Base-by-base conservation (phyloP, 2,329 filamentous ascomycete genomes). In the Xylariaceae sp. region DNA sequence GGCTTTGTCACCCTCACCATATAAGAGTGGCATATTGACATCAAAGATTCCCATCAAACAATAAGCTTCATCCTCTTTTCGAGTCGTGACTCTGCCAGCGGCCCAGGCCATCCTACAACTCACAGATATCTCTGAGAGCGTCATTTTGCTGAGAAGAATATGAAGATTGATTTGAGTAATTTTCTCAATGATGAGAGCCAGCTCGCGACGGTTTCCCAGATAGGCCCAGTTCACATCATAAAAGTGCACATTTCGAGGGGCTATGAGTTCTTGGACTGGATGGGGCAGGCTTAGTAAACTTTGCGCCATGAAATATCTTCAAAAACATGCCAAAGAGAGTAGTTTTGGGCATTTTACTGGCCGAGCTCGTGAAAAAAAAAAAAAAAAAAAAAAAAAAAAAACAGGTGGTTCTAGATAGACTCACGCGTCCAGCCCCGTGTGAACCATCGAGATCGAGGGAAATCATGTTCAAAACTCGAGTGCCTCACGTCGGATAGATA, bases 1-100 rank as follows among this genome's bases (percentile, higher is more conserved):
- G 6, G 51, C 55, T 31, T 47, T 55, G 29, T 35, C 42, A 4
- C 52, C 52, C 30, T 55, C 56, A 1, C 52, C 56, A 12, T 58
- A 58, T 3, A 58, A 44, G 7, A 58, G 26, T 1, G 56, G 52
- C 56, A 58, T 58, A 27, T 55, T 42, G 3, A 58, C 42, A 30
- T 47, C 19, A 12, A 58, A 58, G 8, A 58, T 52, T 1, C 56
- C 56, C 35, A 55, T 39, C 2, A 58, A 29, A 19, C 52, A 42
- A 19, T 58, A 55, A 1, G 56, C 50, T 7, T 31, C 9, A 37
- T 56, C 56, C 50, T 59, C 56, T 37, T 30, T 41, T n/a, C 41
- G 50, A 35, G 46, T 47, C 6, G 46, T 56, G 29, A 45, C 29
- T 32, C 43, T 47, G 37, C 12, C n/a, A 40, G 50, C 32, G 4